Evolutionary conservation across 371 early-diverging fungal genomes (phyloP).

Genomic region (Mucor mucedo): DNA sequence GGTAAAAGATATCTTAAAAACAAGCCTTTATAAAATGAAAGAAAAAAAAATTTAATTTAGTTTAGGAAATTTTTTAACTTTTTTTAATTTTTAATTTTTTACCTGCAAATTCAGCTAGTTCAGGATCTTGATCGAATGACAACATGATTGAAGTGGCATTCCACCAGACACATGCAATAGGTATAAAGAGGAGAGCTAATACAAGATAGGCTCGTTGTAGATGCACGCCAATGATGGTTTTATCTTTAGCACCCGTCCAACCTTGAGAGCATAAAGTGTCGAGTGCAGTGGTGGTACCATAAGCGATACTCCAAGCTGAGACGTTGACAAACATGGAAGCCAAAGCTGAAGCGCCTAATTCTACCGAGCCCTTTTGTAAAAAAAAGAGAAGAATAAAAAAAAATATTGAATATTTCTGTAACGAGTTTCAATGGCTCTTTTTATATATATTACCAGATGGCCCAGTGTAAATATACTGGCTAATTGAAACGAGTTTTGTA

Average conservation of each 20-base stretch:
- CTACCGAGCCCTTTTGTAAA: conserved; percentile 63
- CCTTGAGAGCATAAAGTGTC: conserved; percentile 92
- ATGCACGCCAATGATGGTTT: conserved; percentile 76
- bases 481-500: conserved; percentile 69
- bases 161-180: conserved; percentile 82
- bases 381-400: conserved; percentile 12
- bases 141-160: conserved; percentile 60
- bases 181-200: conserved; percentile 65
- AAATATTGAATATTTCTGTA: not conserved
- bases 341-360: conserved; percentile 80
- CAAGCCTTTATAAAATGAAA: conserved; percentile 44
- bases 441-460: conserved; percentile 49
- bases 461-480: conserved; percentile 69
- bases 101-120: conserved; percentile 48
- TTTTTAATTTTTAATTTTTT: conserved; percentile 1
- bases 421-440: no score
- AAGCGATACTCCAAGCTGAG: conserved; percentile 80
- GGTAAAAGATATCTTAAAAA: conserved; percentile 73
- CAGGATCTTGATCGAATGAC: conserved; percentile 50
- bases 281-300: conserved; percentile 81
- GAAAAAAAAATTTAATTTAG: not conserved
- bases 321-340: conserved; percentile 85
- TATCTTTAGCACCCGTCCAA: conserved; percentile 76
- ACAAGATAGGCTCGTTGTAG: conserved; percentile 85
- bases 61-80: not conserved